These are phyloP conservation scores for Paracoccidioides lutzii DNA, from an alignment of 2,329 filamentous ascomycete species.

Conservation along the genomic window DNA sequence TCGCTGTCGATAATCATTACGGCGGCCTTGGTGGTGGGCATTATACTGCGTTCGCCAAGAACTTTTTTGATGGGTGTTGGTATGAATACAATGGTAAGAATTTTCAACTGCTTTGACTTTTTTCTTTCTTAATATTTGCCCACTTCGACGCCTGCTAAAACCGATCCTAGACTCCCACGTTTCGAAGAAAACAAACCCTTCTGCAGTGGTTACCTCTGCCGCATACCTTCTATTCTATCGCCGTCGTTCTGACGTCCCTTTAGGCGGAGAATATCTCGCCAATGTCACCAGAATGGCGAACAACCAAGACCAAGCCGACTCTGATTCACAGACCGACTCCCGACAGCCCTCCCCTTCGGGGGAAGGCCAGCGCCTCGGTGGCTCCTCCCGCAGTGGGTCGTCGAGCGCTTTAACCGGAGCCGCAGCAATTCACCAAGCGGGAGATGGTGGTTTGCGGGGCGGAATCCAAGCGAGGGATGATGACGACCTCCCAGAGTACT, in stretches of 20 bases:
- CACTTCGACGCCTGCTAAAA: not conserved
- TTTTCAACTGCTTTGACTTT: not conserved
- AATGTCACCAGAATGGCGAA: constrained; percentile 54
- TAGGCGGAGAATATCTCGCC: constrained; percentile 66
- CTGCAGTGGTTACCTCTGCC: constrained; percentile 55
- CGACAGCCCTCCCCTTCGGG: constrained; percentile 46
- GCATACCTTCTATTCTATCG: constrained; percentile 96
- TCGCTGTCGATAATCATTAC: constrained; percentile 92
- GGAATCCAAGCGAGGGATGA: constrained; percentile 24
- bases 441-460: constrained; percentile 46
- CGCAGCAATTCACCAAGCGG: constrained; percentile 59
- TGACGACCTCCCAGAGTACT: constrained; percentile 22
- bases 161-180: constrained; percentile 56
- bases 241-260: constrained; percentile 59
- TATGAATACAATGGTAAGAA: constrained; percentile 88
- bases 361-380: constrained; percentile 80
- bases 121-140: not conserved
- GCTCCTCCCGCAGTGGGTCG: constrained; percentile 79
- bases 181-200: constrained; percentile 45
- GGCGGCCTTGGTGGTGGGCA: constrained; percentile 88
- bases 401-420: constrained; percentile 73
- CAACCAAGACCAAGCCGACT: constrained; percentile 39
- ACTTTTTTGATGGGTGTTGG: constrained; percentile 80
- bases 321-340: constrained; percentile 30
- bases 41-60: constrained; percentile 89